Base-by-base conservation (phyloP, 2,329 filamentous ascomycete species). In the Trichophyton rubrum region DNA sequence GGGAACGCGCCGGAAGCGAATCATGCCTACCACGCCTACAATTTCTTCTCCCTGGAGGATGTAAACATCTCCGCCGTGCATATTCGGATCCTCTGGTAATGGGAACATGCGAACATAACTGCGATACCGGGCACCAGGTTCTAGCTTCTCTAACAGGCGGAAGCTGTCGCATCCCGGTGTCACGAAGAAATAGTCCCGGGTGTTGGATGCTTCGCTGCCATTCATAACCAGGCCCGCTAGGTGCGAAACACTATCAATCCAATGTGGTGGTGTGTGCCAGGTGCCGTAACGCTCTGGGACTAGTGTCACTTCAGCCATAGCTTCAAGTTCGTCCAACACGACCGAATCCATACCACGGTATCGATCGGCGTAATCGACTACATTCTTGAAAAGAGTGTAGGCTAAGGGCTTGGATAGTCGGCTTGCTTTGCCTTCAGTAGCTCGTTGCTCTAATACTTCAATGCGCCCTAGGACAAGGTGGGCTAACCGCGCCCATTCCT, bases 201-300 rank as follows among this genome's bases (percentile, higher is more conserved):
- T 62, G 33, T 67, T 64, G 40, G 69, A 65, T 33, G 61, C 62
- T 35, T 72, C 70, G 33, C 67, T 66, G 2, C 66, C 70, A 61
- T 75, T 76, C 64, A 73, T 68, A 22, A 74, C 66, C 57, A 75
- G 75, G 0, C 73, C 73, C 8, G 68, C 67, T 8, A 75, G 40
- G 51, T 75, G 73, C 15, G 67, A 69, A 1, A 72, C 63, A 35
- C 65, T 70, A 59, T 76, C 74, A 30, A 74, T 69, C 59, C 68
- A 70, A 59, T 68, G 56, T 67, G 67, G 41, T 70, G 72, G 6
- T 62, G 64, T 30, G 66, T 64, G 57, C 64, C 64, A 5, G 63
- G 62, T 5, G 67, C 63, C 43, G 69, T 63, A 58, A 22, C 45
- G 45, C 9, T 51, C 45, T 15, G 45, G 22, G 8, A 27, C 45